phyloP scores from a whole-genome alignment of 257 asterid genomes.

The Fraxinus quadrangulata region DNA sequence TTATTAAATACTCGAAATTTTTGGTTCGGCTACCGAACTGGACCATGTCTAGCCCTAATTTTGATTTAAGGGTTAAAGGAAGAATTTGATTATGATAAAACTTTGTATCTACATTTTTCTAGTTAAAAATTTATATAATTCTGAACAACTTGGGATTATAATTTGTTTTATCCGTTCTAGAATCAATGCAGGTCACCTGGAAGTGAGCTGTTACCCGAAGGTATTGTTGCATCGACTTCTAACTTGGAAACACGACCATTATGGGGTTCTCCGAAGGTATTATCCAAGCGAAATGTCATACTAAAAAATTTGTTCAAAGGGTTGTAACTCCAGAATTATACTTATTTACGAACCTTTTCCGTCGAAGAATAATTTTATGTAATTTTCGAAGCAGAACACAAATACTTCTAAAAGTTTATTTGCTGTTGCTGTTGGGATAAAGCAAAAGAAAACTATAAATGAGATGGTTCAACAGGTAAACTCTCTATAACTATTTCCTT shows the following conservation, averaged over 20 bases:
- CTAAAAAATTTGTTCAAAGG: not conserved
- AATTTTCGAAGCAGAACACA: constrained; percentile 42
- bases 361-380: not conserved
- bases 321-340: not conserved
- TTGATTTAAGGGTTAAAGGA: not conserved
- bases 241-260: constrained; percentile 76
- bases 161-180: constrained; percentile 46
- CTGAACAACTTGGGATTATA: constrained; percentile 16
- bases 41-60: too few species aligned
- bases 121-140: too few species aligned
- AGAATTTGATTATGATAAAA: not conserved
- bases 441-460: constrained; percentile 67
- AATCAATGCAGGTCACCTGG: constrained; percentile 64
- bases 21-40: too few species aligned
- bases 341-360: not conserved
- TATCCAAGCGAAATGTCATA: not conserved
- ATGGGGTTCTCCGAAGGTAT: constrained; percentile 89
- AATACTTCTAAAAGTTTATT: constrained; percentile 50
- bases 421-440: constrained; percentile 72
- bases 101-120: not conserved
- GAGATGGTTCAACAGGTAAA: constrained; percentile 65
- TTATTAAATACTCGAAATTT: too few species aligned
- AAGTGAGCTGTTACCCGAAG: constrained; percentile 69
- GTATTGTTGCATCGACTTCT: constrained; percentile 64
- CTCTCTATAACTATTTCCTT: not conserved